Base-by-base conservation (phyloP, 1,284 basidiomycete genomes). In the Cerrena zonata region DNA sequence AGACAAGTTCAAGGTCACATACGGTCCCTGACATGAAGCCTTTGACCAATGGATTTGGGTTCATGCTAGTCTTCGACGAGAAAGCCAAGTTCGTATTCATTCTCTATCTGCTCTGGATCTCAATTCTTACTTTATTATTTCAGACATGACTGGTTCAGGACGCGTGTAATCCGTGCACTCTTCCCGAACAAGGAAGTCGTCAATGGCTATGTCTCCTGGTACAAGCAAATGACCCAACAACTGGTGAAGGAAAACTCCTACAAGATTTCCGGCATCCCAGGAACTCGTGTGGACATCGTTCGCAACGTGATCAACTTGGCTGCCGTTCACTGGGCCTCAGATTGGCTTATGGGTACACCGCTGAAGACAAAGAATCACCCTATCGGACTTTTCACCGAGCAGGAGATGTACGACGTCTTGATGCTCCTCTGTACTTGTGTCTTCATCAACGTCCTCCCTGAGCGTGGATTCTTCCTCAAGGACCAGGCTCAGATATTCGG, bases 231-330 rank as follows among this genome's bases (percentile, higher is more conserved):
- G 53, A 71, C 74, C 2, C 47, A 61, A 36, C 53, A 60, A n/a
- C 65, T 79, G 23, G 68, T 79, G 51, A 59, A 63, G 36, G 57
- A 64, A 12, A 71, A 73, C 48, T 66, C 73, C 11, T 58, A 56
- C 39, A 56, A 4, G 61, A 69, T 58, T 43, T 64, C 67, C 24
- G 72, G 69, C 24, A 56, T 65, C 12, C 39, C 55, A 4, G 64
- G 61, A 19, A 68, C 64, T 37, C 74, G 71, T 50, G 61, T 91
- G 38, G 86, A 93, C 62, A 73, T 92, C 48, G 78, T 91, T 13
- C 73, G 75, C 43, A 82, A 91, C 56, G 85, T 91, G 22, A 75
- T 86, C 64, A 86, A 89, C 58, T 65, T 78, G 34, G 60, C 83
- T 37, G 82, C 87, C 0, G 67, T 87, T 10, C 73, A 80, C 56